These are phyloP conservation scores for Barbarea vulgaris DNA, from an alignment of 345 rosid genomes.

Conservation along the genomic window DNA sequence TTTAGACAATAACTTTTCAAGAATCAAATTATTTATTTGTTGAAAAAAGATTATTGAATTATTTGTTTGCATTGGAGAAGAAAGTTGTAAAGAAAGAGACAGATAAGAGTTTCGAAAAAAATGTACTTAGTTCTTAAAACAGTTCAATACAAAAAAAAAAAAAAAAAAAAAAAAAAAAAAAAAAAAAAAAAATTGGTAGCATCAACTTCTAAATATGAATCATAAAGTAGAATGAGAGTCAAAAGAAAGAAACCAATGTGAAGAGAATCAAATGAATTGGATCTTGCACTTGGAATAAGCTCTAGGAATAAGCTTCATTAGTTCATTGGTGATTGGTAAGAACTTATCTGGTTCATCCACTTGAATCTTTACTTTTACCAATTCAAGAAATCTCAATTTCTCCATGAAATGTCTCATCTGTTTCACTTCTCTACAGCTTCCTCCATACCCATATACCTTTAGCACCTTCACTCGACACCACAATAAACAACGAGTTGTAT, in stretches of 20 bases:
- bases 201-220: too few species aligned
- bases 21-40: too few species aligned
- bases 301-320: neutral
- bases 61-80: too few species aligned
- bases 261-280: neutral
- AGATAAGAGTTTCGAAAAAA: too few species aligned
- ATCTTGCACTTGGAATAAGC: neutral
- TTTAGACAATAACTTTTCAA: too few species aligned
- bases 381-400: neutral
- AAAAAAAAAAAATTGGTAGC: too few species aligned
- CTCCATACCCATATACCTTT: neutral
- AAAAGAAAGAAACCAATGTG: neutral
- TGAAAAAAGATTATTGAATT: too few species aligned
- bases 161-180: too few species aligned
- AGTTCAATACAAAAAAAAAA: too few species aligned
- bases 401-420: slow-evolving; percentile 10
- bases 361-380: neutral
- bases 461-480: neutral
- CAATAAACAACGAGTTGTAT: neutral
- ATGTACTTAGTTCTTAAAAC: too few species aligned
- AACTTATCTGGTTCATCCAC: neutral
- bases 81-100: too few species aligned
- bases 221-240: neutral
- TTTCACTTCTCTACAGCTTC: neutral
- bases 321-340: neutral